phyloP scores from a whole-genome alignment of 257 asterid genomes.

The Anisodus acutangulus region DNA sequence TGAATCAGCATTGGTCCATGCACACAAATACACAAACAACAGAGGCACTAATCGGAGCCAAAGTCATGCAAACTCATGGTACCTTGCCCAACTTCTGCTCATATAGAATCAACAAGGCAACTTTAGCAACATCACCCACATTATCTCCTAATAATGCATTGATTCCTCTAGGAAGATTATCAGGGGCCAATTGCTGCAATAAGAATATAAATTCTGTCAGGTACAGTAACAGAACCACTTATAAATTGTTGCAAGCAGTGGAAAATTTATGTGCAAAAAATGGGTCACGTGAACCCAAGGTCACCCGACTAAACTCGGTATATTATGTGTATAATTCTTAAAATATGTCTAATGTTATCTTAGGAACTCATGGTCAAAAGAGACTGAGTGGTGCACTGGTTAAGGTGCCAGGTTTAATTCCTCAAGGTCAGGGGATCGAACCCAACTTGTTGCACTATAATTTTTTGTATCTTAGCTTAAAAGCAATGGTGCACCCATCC shows the following conservation, averaged over 20 bases:
- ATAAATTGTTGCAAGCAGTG: background rate
- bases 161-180: conserved; percentile 65
- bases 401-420: too few species aligned
- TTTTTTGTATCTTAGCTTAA: too few species aligned
- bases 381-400: too few species aligned
- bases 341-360: too few species aligned
- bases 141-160: conserved; percentile 53
- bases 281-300: too few species aligned
- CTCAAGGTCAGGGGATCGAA: too few species aligned
- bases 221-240: background rate
- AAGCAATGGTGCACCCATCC: too few species aligned
- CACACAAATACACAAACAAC: background rate
- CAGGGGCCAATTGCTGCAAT: conserved; percentile 67
- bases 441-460: too few species aligned
- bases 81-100: conserved; percentile 69
- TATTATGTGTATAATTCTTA: too few species aligned
- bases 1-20: background rate
- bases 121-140: conserved; percentile 66
- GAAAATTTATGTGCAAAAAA: too few species aligned
- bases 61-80: background rate
- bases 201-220: background rate
- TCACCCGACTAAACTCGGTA: too few species aligned
- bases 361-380: too few species aligned
- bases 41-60: conserved; percentile 17
- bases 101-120: conserved; percentile 67